Evolutionary conservation across 768 basidiomycete species (phyloP).

Genomic region (Mrakia blollopis): DNA sequence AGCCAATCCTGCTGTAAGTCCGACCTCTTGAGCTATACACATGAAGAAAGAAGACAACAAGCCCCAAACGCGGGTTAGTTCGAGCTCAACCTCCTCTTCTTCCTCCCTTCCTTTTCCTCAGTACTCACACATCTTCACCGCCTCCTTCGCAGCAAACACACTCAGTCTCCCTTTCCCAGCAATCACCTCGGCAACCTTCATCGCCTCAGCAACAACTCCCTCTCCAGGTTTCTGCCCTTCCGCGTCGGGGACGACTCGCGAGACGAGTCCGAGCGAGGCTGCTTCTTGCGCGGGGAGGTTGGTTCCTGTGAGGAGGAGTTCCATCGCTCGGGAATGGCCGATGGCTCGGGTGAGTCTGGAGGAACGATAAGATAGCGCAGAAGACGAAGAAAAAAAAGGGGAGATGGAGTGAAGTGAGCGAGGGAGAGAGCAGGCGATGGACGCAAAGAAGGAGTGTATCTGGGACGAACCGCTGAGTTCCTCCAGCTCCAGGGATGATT

Average conservation of each 20-base stretch:
- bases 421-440: background rate
- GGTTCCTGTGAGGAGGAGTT: slow-evolving; percentile 82
- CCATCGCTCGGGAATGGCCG: slow-evolving; percentile 93
- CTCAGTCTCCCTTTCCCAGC: slow-evolving; percentile 76
- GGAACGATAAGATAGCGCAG: background rate
- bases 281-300: slow-evolving; percentile 76
- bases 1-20: slow-evolving; percentile 72
- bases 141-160: slow-evolving; percentile 83
- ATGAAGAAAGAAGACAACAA: no score
- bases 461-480: slow-evolving; percentile 28
- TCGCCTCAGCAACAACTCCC: slow-evolving; percentile 54
- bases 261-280: slow-evolving; percentile 79
- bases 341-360: slow-evolving; percentile 65
- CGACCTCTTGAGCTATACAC: slow-evolving; percentile 65
- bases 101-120: no score
- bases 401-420: background rate
- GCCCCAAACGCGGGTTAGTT: background rate
- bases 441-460: background rate
- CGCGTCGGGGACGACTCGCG: slow-evolving; percentile 68
- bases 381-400: no score
- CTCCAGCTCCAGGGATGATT: slow-evolving; percentile 34
- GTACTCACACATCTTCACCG: slow-evolving; percentile 72
- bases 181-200: slow-evolving; percentile 70
- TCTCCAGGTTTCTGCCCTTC: slow-evolving; percentile 64
- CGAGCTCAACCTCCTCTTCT: background rate